Conservation (phyloP, 2,329 filamentous ascomycete species). For the Ceratocystiopsis brevicomis region DNA sequence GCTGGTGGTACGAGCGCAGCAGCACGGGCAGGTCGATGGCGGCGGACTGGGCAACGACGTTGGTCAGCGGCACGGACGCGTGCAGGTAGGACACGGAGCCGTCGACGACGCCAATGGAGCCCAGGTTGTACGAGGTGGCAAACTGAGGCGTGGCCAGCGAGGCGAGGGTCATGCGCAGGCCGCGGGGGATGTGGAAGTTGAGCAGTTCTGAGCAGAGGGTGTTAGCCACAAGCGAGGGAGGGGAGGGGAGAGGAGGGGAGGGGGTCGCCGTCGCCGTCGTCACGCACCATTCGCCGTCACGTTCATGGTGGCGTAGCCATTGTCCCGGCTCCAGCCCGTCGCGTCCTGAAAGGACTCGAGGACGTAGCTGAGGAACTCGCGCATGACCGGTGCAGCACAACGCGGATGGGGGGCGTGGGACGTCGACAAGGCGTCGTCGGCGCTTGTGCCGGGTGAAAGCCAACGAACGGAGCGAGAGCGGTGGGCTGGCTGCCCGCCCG, state of each 20-base stretch:
- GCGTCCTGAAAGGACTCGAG: slow-evolving; percentile 76
- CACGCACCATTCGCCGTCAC: slow-evolving; percentile 59
- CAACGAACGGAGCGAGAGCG: too few species aligned
- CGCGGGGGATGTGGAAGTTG: slow-evolving; percentile 70
- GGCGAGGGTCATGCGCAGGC: slow-evolving; percentile 70
- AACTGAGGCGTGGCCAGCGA: slow-evolving; percentile 86
- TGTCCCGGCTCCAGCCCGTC: slow-evolving; percentile 78
- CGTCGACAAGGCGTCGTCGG: too few species aligned
- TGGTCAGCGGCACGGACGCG: slow-evolving; percentile 59
- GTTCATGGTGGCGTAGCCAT: slow-evolving; percentile 76
- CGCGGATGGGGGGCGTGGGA: too few species aligned
- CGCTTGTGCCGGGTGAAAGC: too few species aligned
- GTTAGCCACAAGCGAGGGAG: too few species aligned
- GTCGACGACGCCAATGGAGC: slow-evolving; percentile 77
- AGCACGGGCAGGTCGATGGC: slow-evolving; percentile 59
- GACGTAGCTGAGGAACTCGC: slow-evolving; percentile 95
- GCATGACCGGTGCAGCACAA: too few species aligned
- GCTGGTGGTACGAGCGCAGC: slow-evolving; percentile 64
- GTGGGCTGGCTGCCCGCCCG: too few species aligned
- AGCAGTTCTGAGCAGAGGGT: slow-evolving; percentile 76
- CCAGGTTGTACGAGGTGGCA: slow-evolving; percentile 81
- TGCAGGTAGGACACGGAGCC: slow-evolving; percentile 96
- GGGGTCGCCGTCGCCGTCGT: too few species aligned
- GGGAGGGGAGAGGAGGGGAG: neutral
- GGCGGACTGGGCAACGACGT: slow-evolving; percentile 49